phyloP scores from a whole-genome alignment of 345 rosid genomes.

The Populus simonii region DNA sequence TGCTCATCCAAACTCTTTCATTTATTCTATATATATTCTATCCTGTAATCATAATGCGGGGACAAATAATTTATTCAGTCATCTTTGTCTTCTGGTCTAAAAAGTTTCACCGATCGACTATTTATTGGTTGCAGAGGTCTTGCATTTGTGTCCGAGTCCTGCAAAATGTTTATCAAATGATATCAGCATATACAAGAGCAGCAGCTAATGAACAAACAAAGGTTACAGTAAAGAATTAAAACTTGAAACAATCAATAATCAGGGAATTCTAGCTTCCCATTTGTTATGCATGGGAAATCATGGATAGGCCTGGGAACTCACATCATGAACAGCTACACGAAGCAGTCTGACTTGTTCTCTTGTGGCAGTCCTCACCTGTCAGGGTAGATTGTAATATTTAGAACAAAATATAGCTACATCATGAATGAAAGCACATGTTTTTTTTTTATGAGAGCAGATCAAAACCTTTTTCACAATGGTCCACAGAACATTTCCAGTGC shows the following conservation, averaged over 20 bases:
- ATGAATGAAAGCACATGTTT: background rate
- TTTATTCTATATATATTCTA: background rate
- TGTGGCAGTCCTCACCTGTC: constrained; percentile 59
- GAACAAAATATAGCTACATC: background rate
- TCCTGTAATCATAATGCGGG: background rate
- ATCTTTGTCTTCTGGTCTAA: constrained; percentile 25
- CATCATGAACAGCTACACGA: constrained; percentile 80
- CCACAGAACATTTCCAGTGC: constrained; percentile 74
- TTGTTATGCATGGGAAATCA: background rate
- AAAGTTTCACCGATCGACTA: constrained; percentile 43
- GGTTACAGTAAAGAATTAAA: background rate
- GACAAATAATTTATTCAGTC: background rate
- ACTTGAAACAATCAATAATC: background rate
- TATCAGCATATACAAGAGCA: background rate
- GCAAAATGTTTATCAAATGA: constrained; percentile 11
- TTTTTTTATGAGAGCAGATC: background rate
- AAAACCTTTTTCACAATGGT: constrained; percentile 57
- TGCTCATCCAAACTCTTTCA: background rate
- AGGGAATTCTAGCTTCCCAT: background rate
- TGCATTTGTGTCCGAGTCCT: constrained; percentile 61
- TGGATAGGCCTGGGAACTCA: constrained; percentile 26
- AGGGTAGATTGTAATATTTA: background rate
- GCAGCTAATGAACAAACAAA: background rate
- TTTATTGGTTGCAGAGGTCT: constrained; percentile 59
- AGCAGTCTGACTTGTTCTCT: constrained; percentile 57